Evolutionary conservation across 2,329 filamentous ascomycete species (phyloP).

Genomic region (Phoma sp.): DNA sequence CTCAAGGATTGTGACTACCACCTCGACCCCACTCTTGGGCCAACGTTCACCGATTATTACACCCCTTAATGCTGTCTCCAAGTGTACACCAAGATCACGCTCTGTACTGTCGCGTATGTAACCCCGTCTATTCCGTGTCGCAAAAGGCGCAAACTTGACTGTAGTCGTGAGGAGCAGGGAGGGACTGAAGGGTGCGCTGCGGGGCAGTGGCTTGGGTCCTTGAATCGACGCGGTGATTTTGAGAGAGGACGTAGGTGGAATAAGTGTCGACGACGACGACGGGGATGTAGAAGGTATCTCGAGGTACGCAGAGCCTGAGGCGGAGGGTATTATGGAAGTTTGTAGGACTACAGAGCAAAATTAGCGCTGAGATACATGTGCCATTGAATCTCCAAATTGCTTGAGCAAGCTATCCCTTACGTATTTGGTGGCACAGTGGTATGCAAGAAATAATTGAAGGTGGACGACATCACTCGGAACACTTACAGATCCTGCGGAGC

Average conservation of each 20-base stretch:
- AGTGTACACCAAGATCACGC: constrained; percentile 85
- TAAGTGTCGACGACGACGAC: constrained; percentile 53
- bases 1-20: constrained; percentile 91
- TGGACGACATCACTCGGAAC: background rate
- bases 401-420: background rate
- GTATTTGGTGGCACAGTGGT: background rate
- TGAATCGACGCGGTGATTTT: constrained; percentile 95
- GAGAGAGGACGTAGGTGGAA: constrained; percentile 68
- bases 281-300: constrained; percentile 61
- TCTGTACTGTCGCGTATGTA: constrained; percentile 87
- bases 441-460: background rate
- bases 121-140: constrained; percentile 78
- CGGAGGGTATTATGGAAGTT: constrained; percentile 90
- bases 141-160: constrained; percentile 96
- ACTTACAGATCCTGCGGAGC: constrained; percentile 85
- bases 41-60: constrained; percentile 92
- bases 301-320: constrained; percentile 89
- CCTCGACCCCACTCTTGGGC: constrained; percentile 98
- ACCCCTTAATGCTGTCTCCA: constrained; percentile 88
- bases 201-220: constrained; percentile 86
- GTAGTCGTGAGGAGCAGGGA: constrained; percentile 91
- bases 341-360: constrained; percentile 71
- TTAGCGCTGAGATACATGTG: constrained; percentile 22
- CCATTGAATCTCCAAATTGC: background rate
- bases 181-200: constrained; percentile 89